Evolutionary conservation across 768 basidiomycete genomes (phyloP), one percentile per base, ranked within the genome.

Genomic region (Mycena albidolilacea): DNA sequence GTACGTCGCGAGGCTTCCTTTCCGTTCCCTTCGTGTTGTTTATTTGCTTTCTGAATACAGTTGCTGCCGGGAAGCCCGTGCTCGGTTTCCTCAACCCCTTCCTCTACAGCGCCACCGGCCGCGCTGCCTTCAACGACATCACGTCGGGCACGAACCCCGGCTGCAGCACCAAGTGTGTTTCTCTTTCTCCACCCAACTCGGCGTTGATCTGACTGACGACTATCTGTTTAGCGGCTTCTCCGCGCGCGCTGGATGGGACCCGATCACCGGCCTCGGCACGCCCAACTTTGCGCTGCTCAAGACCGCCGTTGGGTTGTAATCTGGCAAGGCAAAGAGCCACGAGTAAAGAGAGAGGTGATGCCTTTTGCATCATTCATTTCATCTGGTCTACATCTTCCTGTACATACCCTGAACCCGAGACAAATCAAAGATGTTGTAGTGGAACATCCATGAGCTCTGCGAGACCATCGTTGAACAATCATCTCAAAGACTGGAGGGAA

Each of bases 11-110:
- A 30, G 2, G 30, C 30, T 30, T 30, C 30, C 30, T 30, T 30
- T 30, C 30, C 30, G 30, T 30, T 30, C 30, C 30, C 30, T 30
- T 3, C 30, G 30, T 30, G 30, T 30, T 30, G 30, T 30, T 30
- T 30, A 50, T 87, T n/a, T 78, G 85, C 2, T 81, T 88, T 74
- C 75, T 88, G 44, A 87, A 87, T 50, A 84, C 84, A 14, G 48
- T 85, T 21, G 77, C 68, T 3, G 80, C 77, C 0, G 80, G 81
- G 0, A 80, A 79, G 61, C 38, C 72, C 9, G 11, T 83, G 8
- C 76, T 88, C 7, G 86, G 86, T 0, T 86, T 85, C 58, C 64
- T 71, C 21, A 71, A 71, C 48, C 70, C 70, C 5, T 67, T 59
- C 21, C 39, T 71, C 1, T 75, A 77, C 86, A 65, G 85, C 84